Conservation (phyloP, 163 green algal species). For the Coccomyxa subellipsoidea region DNA sequence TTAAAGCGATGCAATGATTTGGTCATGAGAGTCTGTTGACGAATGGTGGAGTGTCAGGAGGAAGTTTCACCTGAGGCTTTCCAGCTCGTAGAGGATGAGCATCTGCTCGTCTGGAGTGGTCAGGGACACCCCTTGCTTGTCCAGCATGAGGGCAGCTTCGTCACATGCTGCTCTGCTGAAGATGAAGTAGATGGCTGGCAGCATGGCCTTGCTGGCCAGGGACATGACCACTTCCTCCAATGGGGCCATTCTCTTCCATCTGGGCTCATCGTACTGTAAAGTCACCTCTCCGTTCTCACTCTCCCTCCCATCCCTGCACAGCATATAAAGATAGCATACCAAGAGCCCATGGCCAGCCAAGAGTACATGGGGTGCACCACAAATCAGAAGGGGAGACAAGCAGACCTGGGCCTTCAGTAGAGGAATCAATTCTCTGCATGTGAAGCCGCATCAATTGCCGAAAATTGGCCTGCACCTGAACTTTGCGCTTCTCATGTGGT, state of each 20-base stretch:
- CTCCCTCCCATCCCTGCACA: not conserved
- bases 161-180: conserved; percentile 77
- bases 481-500: not conserved
- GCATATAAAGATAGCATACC: no score
- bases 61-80: conserved; percentile 20
- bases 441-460: no score
- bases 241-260: conserved; percentile 29
- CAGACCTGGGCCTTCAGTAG: not conserved
- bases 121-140: conserved; percentile 26
- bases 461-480: no score
- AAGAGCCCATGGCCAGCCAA: no score
- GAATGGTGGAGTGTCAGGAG: not conserved
- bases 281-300: not conserved
- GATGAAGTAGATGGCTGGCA: conserved; percentile 94
- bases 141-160: conserved; percentile 21
- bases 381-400: not conserved
- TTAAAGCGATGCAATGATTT: not conserved
- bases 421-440: no score
- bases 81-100: conserved; percentile 15
- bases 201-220: conserved; percentile 56
- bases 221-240: conserved; percentile 27
- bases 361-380: no score
- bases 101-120: conserved; percentile 20
- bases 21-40: not conserved
- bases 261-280: conserved; percentile 12